These are phyloP conservation scores for Austroboletus eburneus DNA, from an alignment of 768 basidiomycete genomes.

Conservation along the genomic window DNA sequence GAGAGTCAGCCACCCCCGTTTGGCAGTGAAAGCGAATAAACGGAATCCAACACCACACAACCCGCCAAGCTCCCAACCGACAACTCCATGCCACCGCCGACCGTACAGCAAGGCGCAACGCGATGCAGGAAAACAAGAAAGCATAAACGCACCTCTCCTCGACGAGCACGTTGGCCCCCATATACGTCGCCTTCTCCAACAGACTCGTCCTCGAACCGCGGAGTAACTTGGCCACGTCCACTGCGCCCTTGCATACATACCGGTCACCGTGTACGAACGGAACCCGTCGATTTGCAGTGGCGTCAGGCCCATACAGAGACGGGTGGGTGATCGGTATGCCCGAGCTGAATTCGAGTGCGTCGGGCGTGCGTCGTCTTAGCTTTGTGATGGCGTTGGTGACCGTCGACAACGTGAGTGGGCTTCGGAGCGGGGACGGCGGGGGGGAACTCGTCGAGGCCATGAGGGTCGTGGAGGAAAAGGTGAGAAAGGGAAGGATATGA, in stretches of 20 bases:
- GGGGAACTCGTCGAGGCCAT: conserved; percentile 14
- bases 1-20: neutral
- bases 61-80: too few relatives aligned
- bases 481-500: neutral
- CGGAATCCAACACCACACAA: neutral
- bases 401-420: conserved; percentile 24
- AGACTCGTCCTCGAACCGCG: conserved; percentile 49
- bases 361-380: conserved; percentile 40
- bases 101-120: neutral
- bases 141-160: conserved; percentile 59
- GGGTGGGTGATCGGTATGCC: conserved; percentile 38
- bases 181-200: conserved; percentile 43
- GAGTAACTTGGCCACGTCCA: conserved; percentile 56
- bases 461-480: neutral
- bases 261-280: conserved; percentile 37
- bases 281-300: conserved; percentile 28
- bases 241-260: conserved; percentile 58
- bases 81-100: neutral
- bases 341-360: conserved; percentile 35
- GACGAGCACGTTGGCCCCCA: conserved; percentile 59
- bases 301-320: conserved; percentile 24
- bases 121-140: neutral
- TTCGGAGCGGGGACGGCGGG: conserved; percentile 20
- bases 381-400: conserved; percentile 56
- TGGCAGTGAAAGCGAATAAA: neutral